Evolutionary conservation across 1,284 basidiomycete species (phyloP), one percentile per base, ranked within the genome.

Genomic region (Ganoderma meredithae): DNA sequence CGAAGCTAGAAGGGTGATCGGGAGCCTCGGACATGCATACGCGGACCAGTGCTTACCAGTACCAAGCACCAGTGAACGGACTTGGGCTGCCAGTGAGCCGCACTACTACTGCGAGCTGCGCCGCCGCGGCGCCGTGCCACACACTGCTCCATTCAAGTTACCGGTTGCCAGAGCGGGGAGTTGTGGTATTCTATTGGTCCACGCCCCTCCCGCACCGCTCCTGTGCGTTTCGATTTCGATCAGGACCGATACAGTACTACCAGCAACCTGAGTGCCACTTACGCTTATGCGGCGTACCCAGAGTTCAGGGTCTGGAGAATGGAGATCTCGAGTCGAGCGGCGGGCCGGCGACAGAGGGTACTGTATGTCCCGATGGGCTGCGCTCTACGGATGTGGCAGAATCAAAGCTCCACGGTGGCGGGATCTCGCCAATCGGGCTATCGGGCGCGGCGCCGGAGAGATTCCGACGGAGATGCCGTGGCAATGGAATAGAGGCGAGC

Each of bases 111-210:
- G 22, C 15, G 47, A 12, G 12, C 47, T 13, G 47, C 47, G 47
- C 22, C 22, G 22, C 43, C 6, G 43, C 9, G 6, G 52, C 22
- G 40, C 8, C 4, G 22, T 39, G 22, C 12, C 12, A 7, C 58
- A 39, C 36, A 36, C n/a, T 8, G 8, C 36, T 39, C 22, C 22
- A 41, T 58, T 58, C 56, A 60, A 60, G 58, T 43, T 60, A 22
- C 55, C 55, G 55, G 55, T 36, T 12, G 25, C 10, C 36, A 39
- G 7, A 44, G 19, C 43, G 3, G 7, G 7, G 19, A 19, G 43
- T 44, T 56, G 55, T 56, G 31, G 55, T 58, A 7, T 17, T 39
- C 55, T 58, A 22, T 58, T 22, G 55, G 55, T 58, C 55, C 52
- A 53, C 52, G 52, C 52, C 25, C 52, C 52, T 13, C 12, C 55